phyloP scores from a whole-genome alignment of 345 rosid genomes.

The Moringa oleifera region DNA sequence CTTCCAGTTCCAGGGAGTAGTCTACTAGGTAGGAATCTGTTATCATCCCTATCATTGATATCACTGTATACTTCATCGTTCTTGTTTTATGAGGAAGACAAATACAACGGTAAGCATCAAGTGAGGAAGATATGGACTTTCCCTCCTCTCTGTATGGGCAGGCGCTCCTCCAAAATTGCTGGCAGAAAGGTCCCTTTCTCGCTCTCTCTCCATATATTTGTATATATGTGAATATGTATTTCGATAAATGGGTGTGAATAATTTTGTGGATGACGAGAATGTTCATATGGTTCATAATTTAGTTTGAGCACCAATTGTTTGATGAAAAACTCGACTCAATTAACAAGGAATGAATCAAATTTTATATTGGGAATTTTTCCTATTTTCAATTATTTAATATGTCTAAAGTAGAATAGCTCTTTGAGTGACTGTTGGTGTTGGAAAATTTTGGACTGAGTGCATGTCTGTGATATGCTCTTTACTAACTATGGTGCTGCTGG shows the following conservation, averaged over 20 bases:
- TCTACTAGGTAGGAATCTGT: constrained; percentile 20
- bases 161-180: constrained; percentile 87
- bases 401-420: not conserved
- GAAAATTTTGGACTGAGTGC: not conserved
- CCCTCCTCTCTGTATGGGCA: constrained; percentile 77
- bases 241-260: not conserved
- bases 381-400: too few relatives aligned
- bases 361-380: not conserved
- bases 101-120: constrained; percentile 14
- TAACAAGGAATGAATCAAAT: not conserved
- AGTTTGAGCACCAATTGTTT: constrained; percentile 22
- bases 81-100: constrained; percentile 17
- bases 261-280: too few relatives aligned
- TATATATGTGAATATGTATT: too few relatives aligned
- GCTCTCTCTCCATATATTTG: not conserved
- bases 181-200: constrained; percentile 61
- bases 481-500: too few relatives aligned
- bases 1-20: constrained; percentile 27
- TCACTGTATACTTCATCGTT: constrained; percentile 27
- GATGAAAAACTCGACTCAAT: constrained; percentile 25
- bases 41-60: constrained; percentile 35
- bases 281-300: too few relatives aligned
- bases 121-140: constrained; percentile 52
- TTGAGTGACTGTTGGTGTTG: not conserved
- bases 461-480: too few relatives aligned